phyloP scores from a whole-genome alignment of 2,329 filamentous ascomycete genomes.

The Aphanoascus verrucosus region DNA sequence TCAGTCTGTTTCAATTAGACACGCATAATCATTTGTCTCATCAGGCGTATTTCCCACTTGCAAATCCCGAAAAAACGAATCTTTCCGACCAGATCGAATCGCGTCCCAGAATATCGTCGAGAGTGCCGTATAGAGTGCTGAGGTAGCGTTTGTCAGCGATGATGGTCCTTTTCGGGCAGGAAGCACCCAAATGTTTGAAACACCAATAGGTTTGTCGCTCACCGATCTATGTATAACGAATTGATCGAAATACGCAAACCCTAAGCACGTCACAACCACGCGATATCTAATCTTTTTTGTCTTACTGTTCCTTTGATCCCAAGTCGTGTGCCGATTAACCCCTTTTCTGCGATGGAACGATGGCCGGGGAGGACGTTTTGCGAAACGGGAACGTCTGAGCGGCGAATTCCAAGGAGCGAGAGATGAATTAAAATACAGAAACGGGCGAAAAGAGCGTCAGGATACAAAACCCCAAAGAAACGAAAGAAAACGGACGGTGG shows the following conservation, averaged over 20 bases:
- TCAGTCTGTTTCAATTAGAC: slow-evolving; percentile 9
- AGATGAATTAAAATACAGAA: slow-evolving; percentile 1
- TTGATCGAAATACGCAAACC: background rate
- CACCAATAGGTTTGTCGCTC: background rate
- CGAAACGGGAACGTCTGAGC: background rate
- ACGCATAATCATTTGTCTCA: slow-evolving; percentile 12
- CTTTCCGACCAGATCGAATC: background rate
- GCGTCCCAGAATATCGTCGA: background rate
- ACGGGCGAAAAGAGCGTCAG: slow-evolving; percentile 3
- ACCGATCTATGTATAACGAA: slow-evolving; percentile 1
- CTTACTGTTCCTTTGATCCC: background rate
- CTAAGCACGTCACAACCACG: background rate
- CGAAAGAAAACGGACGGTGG: slow-evolving; percentile 18
- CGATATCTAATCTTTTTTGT: background rate
- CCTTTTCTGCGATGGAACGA: background rate
- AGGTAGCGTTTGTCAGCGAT: background rate
- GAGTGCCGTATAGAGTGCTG: background rate
- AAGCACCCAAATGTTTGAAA: background rate
- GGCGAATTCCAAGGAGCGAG: background rate
- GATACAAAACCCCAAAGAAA: slow-evolving; percentile 18
- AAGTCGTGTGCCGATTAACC: slow-evolving; percentile 10
- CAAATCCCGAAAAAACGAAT: background rate
- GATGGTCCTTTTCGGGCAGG: background rate
- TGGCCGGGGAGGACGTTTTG: background rate
- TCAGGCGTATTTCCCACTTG: slow-evolving; percentile 9